phyloP scores from a whole-genome alignment of 2,329 filamentous ascomycete species.

The Tolypocladium cylindrosporum region DNA sequence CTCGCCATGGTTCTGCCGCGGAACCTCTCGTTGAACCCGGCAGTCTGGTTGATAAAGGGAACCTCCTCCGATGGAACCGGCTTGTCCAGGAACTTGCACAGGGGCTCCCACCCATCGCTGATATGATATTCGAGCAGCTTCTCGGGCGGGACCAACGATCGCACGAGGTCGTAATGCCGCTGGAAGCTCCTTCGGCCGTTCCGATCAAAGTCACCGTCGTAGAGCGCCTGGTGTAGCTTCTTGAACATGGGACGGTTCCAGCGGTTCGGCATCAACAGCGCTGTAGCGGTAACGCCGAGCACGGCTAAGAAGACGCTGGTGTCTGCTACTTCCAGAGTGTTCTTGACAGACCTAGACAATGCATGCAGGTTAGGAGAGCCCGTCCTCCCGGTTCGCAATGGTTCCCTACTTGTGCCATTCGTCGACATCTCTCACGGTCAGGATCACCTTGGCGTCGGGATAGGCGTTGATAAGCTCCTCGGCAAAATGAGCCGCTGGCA shows the following conservation, averaged over 20 bases:
- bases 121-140: constrained; percentile 24
- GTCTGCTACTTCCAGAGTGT: no score
- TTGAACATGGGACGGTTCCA: constrained; percentile 40
- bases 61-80: constrained; percentile 4
- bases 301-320: no score
- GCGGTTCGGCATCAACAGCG: no score
- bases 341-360: no score
- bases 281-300: no score
- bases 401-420: constrained; percentile 40
- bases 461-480: constrained; percentile 64
- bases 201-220: constrained; percentile 55
- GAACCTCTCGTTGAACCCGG: no score
- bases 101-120: constrained; percentile 25
- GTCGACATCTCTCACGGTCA: constrained; percentile 56
- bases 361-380: no score
- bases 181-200: constrained; percentile 53
- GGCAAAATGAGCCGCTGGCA: constrained; percentile 56
- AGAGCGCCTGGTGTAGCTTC: constrained; percentile 63
- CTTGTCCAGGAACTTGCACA: constrained; percentile 24
- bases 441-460: constrained; percentile 61
- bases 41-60: no score
- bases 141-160: constrained; percentile 17
- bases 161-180: constrained; percentile 24
- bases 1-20: no score
- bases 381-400: no score